Percentiles rank a stretch among this genome's conserved stretches.
These are phyloP conservation scores for Neurospora sp. DNA, from an alignment of 495 filamentous ascomycete genomes.

Conservation along the genomic window DNA sequence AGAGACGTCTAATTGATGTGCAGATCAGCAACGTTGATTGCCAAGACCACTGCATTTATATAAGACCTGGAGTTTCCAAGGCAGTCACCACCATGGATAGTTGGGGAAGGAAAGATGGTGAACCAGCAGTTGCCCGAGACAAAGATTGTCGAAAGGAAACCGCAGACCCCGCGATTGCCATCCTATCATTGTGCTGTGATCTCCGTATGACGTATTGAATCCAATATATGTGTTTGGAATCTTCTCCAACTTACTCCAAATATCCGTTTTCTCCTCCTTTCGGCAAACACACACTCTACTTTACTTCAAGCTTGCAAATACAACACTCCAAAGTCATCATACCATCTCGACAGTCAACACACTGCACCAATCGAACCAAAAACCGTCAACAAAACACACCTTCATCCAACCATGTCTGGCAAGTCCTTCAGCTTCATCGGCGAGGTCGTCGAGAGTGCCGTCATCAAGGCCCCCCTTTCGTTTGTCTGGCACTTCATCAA, in stretches of 20 bases:
- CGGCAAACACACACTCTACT: background rate
- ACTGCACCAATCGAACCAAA: background rate
- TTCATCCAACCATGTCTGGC: background rate
- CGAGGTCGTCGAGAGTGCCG: slow-evolving; percentile 52
- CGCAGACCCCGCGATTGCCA: background rate
- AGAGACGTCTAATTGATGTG: background rate
- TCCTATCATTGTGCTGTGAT: background rate
- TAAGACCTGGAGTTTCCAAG: background rate
- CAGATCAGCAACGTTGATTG: background rate
- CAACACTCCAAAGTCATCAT: background rate
- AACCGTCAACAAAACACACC: background rate
- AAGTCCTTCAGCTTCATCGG: slow-evolving; percentile 49
- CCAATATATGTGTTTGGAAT: background rate
- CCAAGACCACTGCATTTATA: background rate
- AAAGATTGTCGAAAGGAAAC: background rate
- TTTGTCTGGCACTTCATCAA: slow-evolving; percentile 62
- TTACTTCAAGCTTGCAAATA: background rate
- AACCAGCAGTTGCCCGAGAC: background rate
- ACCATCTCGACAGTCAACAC: background rate
- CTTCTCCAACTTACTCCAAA: background rate
- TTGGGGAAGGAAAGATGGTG: background rate
- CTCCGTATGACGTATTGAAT: background rate
- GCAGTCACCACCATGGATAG: background rate
- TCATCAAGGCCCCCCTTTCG: slow-evolving; percentile 51
- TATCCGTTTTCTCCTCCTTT: background rate